Evolutionary conservation across 352 stramenopile genomes (phyloP), one percentile per base, ranked within the genome.

Genomic region (Elongisporangium anandrum): DNA sequence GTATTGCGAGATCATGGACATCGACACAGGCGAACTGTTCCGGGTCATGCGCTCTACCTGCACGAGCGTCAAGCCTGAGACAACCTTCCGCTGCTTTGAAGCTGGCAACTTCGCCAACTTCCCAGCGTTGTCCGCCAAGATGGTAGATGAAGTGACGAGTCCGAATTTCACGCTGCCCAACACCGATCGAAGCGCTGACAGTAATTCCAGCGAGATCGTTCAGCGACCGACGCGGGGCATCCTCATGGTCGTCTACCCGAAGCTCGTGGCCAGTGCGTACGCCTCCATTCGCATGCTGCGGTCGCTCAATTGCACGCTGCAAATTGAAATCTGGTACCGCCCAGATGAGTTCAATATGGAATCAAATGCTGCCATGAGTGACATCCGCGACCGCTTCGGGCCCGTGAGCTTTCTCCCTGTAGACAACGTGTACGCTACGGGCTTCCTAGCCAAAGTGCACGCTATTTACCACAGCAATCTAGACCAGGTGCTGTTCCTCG

Each of bases 251-350:
- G 68, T 82, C 16, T 84, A 88, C 50, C 77, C 73, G 2, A 79
- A 71, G 23, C 59, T 75, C 22, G 62, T 87, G 10, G 57, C 72
- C 7, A 73, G 73, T 39, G 59, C 65, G 0, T 85, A 81, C 45
- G 73, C 70, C 9, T 57, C 63, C 8, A 52, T 84, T 17, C 72
- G 71, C 19, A 64, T 59, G 2, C 61, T 88, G 54, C 71, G 76
- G 3, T 50, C 52, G 1, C 54, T 79, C 24, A 67, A 68, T 26
- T 90, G 76, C 56, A 52, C 54, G 10, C 57, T 90, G 20, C 75
- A 79, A 3, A 73, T 90, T 34, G 81, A 90, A 56, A 61, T 90
- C 15, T 90, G 81, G 81, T 88, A 81, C 59, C 57, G 77, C 22
- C 58, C 59, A 19, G 68, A 62, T 2, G 76, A 88, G 52, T 49